Percentiles rank a stretch among this genome's conserved stretches.
Conservation (phyloP, 2,329 filamentous ascomycete genomes). For the Cercospora janseana region DNA sequence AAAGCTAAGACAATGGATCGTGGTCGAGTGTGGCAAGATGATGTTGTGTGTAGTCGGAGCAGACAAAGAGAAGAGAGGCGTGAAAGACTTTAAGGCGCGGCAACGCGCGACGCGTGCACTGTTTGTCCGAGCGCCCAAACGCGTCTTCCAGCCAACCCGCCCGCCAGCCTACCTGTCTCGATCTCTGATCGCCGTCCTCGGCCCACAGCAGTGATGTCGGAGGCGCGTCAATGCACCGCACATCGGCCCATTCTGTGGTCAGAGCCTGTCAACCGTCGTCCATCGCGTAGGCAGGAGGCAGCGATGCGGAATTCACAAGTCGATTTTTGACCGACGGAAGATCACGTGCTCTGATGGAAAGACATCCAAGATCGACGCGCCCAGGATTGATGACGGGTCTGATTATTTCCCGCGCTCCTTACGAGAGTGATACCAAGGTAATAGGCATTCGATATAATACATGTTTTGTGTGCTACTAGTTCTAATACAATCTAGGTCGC, state of each 20-base stretch:
- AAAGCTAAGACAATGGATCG: constrained; percentile 16
- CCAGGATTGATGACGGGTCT: no score
- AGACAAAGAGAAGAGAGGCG: constrained; percentile 20
- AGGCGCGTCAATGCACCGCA: background rate
- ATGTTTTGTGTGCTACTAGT: no score
- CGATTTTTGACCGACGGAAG: no score
- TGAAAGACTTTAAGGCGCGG: constrained; percentile 9
- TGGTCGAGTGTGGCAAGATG: constrained; percentile 16
- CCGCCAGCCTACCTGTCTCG: no score
- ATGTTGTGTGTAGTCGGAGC: constrained; percentile 8
- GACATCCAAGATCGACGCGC: no score
- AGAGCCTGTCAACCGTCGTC: background rate
- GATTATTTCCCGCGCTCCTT: no score
- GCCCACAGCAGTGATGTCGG: constrained; percentile 9
- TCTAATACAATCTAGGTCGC: no score
- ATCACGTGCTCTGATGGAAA: no score
- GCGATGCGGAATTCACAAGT: background rate
- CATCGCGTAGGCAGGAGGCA: constrained; percentile 2
- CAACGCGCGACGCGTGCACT: constrained; percentile 10
- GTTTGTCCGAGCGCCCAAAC: constrained; percentile 13
- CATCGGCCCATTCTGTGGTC: constrained; percentile 13
- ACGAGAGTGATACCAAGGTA: no score
- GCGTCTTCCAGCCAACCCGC: constrained; percentile 18
- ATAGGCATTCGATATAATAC: no score
- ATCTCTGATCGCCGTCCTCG: constrained; percentile 10